Evolutionary conservation across 176 grass and related monocot genomes (phyloP).

Genomic region (Oryza longistaminata): DNA sequence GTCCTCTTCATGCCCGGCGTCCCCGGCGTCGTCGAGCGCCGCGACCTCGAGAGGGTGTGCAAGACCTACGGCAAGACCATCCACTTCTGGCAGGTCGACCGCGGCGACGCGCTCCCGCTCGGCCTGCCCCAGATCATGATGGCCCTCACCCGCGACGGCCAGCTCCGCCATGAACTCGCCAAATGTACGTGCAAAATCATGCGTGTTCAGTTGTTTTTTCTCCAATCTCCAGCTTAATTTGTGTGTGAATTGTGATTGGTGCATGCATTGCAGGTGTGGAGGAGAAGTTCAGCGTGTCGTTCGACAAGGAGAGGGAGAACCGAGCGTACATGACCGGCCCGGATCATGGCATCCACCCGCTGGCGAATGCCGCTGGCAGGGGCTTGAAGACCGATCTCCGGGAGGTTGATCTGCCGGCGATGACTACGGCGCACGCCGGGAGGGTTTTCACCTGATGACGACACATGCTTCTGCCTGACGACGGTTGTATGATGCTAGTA

Average conservation of each 20-base stretch:
- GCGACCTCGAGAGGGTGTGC: conserved; percentile 57
- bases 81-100: conserved; percentile 95
- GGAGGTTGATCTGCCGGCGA: conserved; percentile 52
- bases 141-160: conserved; percentile 69
- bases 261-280: conserved; percentile 53
- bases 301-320: conserved; percentile 65
- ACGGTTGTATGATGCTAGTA: no score
- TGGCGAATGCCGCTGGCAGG: conserved; percentile 74
- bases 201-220: no score
- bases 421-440: background rate
- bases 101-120: conserved; percentile 71
- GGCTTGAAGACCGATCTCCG: conserved; percentile 62
- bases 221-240: no score
- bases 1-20: conserved; percentile 70
- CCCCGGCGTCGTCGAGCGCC: conserved; percentile 57
- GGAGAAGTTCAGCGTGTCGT: conserved; percentile 65
- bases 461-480: no score
- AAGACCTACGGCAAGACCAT: conserved; percentile 79
- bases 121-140: conserved; percentile 81
- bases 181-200: conserved; percentile 27
- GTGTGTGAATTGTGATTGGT: no score
- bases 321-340: conserved; percentile 69
- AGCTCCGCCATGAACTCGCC: conserved; percentile 54
- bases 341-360: conserved; percentile 83
- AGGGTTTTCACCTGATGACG: conserved; percentile 43